Evolutionary conservation across 1,284 basidiomycete genomes (phyloP), one percentile per base, ranked within the genome.

Genomic region (Sanguinoderma infundibulare): DNA sequence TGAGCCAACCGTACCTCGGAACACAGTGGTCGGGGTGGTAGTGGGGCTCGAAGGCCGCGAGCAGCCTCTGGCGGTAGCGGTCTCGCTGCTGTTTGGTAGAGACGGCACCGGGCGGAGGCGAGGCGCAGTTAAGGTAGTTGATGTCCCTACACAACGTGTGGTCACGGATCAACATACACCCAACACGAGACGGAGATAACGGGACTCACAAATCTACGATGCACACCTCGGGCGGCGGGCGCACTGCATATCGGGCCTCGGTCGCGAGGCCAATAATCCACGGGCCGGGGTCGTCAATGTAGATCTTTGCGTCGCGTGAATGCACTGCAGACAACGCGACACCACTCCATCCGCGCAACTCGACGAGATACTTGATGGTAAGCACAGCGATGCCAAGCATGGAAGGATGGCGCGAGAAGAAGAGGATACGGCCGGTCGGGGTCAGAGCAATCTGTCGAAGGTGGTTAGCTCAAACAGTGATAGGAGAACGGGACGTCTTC

Each of bases 251-350:
- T 59, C 93, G 85, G 35, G 92, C 89, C 75, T 98, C 92, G 1
- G 91, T 94, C 28, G 94, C 88, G 59, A 98, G 82, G 42, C 94
- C 96, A 72, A 98, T 87, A 70, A 98, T 94, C 89, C 95, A 98
- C 60, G 96, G 96, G 64, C 90, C 90, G 57, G 91, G 91, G 72
- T 93, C 91, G 57, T 94, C 92, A 60, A 94, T 89, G 69, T 94
- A 95, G 61, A 96, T 95, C 71, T 90, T 93, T 28, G 94, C 91
- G 67, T 96, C 94, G 59, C 95, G 87, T 20, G 94, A 90, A 74
- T 98, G 96, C 38, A 98, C 91, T 1, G 92, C 84, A 24, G 93
- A 85, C 17, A 95, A 83, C 12, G 92, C 87, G 59, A 97, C 87
- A 5, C 97, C 97, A 69, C 87, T 92, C 96, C 96, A 98, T 9